Evolutionary conservation across 192 early-diverging fungal species (phyloP).

Genomic region (Linnemannia elongata): DNA sequence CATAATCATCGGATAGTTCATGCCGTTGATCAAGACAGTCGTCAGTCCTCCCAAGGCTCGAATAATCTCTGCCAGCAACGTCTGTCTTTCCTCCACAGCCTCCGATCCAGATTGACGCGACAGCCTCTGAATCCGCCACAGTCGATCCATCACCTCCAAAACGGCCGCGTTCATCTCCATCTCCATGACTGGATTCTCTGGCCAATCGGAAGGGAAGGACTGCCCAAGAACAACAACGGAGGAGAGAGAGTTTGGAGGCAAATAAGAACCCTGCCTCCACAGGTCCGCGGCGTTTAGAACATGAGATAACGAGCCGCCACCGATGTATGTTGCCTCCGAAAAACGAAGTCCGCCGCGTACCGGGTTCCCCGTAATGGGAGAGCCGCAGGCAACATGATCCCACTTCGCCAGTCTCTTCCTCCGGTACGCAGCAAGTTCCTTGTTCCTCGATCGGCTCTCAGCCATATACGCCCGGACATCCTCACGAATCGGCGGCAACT

Average conservation of each 20-base stretch:
- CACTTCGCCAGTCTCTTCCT: neutral
- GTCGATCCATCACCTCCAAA: neutral
- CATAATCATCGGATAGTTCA: neutral
- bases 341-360: slow-evolving; percentile 34
- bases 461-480: neutral
- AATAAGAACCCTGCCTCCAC: neutral
- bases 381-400: neutral
- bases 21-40: neutral
- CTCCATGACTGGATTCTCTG: neutral
- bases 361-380: neutral
- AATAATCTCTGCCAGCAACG: neutral
- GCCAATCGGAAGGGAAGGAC: neutral
- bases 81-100: neutral
- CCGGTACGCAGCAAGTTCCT: neutral
- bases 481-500: neutral
- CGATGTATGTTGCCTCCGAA: slow-evolving; percentile 36
- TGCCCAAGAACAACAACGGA: neutral
- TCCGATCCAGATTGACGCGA: neutral
- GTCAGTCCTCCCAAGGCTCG: neutral
- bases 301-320: slow-evolving; percentile 21
- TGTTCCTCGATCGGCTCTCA: neutral
- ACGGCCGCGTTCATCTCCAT: neutral
- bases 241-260: neutral
- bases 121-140: neutral
- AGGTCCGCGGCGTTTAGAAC: neutral